Evolutionary conservation across 2,329 filamentous ascomycete species (phyloP).

Genomic region (Aspergillus cejpii): DNA sequence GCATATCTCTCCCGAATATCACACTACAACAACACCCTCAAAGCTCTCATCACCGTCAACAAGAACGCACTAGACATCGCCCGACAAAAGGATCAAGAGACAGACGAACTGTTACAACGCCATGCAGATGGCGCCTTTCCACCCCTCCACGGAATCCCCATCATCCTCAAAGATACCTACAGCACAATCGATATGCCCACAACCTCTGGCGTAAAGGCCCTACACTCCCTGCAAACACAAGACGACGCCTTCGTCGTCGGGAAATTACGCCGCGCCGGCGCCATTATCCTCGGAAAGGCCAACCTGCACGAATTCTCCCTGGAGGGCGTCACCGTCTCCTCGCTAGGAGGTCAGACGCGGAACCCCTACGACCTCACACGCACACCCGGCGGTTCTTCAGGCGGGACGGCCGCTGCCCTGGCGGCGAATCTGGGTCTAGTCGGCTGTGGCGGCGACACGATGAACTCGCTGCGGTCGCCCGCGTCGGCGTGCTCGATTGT

Average conservation of each 20-base stretch:
- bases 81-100: constrained; percentile 43
- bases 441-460: constrained; percentile 55
- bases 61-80: constrained; percentile 45
- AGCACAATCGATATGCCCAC: constrained; percentile 52
- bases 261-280: constrained; percentile 47
- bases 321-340: constrained; percentile 58
- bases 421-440: constrained; percentile 53
- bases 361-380: constrained; percentile 60
- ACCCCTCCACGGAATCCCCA: constrained; percentile 53
- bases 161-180: constrained; percentile 60
- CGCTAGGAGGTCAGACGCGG: constrained; percentile 56
- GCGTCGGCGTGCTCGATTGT: constrained; percentile 56
- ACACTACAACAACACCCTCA: constrained; percentile 50
- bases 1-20: constrained; percentile 54
- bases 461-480: constrained; percentile 57
- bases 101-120: constrained; percentile 1
- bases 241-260: constrained; percentile 47
- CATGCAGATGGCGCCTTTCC: constrained; percentile 4
- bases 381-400: constrained; percentile 60
- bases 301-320: constrained; percentile 60
- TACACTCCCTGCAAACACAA: constrained; percentile 41
- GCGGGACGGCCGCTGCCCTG: constrained; percentile 56
- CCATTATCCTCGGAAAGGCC: constrained; percentile 54
- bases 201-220: constrained; percentile 49
- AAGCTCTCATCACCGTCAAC: constrained; percentile 53